Percentiles rank a stretch among this genome's conserved stretches.
These are phyloP conservation scores for Helicosporidium sp. DNA, from an alignment of 139 green algal species.

Conservation along the genomic window DNA sequence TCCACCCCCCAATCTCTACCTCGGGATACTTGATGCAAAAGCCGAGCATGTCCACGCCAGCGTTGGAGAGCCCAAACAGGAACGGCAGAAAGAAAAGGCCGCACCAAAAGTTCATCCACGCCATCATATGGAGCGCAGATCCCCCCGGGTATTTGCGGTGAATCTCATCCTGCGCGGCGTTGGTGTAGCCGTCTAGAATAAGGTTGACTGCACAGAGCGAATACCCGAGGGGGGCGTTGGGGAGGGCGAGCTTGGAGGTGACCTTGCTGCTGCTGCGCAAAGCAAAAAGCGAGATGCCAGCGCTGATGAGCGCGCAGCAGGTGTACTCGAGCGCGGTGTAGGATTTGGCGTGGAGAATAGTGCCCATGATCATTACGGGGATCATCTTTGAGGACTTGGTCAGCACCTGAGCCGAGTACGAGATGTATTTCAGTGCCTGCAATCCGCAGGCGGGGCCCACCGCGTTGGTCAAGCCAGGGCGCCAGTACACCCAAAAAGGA, in stretches of 20 bases:
- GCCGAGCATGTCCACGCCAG: constrained; percentile 26
- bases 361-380: constrained; percentile 84
- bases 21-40: constrained; percentile 61
- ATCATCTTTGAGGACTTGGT: constrained; percentile 96
- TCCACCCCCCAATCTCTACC: constrained; percentile 1
- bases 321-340: constrained; percentile 75
- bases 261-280: constrained; percentile 39
- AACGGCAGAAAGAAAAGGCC: constrained; percentile 66
- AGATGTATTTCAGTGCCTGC: constrained; percentile 84
- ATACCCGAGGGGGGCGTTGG: constrained; percentile 78
- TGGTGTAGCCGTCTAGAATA: constrained; percentile 85
- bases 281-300: constrained; percentile 61
- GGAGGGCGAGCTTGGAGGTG: constrained; percentile 41
- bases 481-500: constrained; percentile 78
- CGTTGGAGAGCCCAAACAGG: constrained; percentile 37
- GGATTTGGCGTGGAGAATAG: constrained; percentile 52
- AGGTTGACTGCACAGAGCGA: constrained; percentile 78
- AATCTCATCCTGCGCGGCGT: constrained; percentile 70
- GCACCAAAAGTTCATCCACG: constrained; percentile 92
- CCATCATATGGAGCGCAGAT: constrained; percentile 78
- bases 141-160: constrained; percentile 46
- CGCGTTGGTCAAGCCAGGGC: constrained; percentile 57
- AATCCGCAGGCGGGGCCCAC: constrained; percentile 75
- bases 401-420: constrained; percentile 80
- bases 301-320: constrained; percentile 60